A percentile compares a stretch with the other conserved stretches of the same genome.
phyloP scores from a whole-genome alignment of 768 basidiomycete species.

The Calocybe gangraenosa region DNA sequence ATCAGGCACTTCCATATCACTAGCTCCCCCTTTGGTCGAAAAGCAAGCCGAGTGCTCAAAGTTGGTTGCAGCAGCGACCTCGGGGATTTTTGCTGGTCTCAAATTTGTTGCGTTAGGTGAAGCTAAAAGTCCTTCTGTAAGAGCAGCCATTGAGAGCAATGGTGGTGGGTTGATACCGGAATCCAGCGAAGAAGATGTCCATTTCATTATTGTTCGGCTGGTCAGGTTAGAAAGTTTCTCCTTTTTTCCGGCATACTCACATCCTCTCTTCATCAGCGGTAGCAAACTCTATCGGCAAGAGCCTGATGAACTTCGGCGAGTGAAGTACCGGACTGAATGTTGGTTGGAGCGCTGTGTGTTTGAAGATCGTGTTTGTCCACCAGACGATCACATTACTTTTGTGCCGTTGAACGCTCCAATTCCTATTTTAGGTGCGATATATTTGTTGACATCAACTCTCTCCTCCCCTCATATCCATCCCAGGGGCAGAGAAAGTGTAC shows the following conservation, averaged over 20 bases:
- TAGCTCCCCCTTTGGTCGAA: slow-evolving; percentile 4
- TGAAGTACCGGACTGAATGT: slow-evolving; percentile 82
- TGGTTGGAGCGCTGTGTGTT: slow-evolving; percentile 89
- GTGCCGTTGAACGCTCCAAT: slow-evolving; percentile 53
- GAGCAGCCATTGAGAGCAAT: slow-evolving; percentile 52
- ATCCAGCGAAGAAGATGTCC: slow-evolving; percentile 44
- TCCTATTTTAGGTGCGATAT: slow-evolving; percentile 54
- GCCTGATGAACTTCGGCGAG: slow-evolving; percentile 36
- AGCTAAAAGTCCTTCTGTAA: slow-evolving; percentile 54
- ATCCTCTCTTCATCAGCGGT: slow-evolving; percentile 43
- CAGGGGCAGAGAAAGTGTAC: slow-evolving; percentile 53
- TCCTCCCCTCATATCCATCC: not conserved
- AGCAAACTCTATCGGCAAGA: slow-evolving; percentile 65
- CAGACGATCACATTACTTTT: slow-evolving; percentile 69
- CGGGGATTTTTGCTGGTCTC: slow-evolving; percentile 49
- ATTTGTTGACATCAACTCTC: slow-evolving; percentile 12
- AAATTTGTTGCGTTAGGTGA: slow-evolving; percentile 64
- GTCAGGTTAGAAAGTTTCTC: slow-evolving; percentile 49
- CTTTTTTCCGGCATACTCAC: slow-evolving; percentile 1
- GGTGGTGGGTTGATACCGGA: slow-evolving; percentile 51
- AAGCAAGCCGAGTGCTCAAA: slow-evolving; percentile 20
- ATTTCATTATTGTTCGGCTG: slow-evolving; percentile 68
- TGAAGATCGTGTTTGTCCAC: slow-evolving; percentile 64
- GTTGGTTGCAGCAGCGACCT: slow-evolving; percentile 4
- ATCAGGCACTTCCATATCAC: slow-evolving; percentile 13